Percentiles rank a stretch among this genome's conserved stretches.
Evolutionary conservation across 140 eudicot species (phyloP).

Genomic region (Ambrosia hybrid): DNA sequence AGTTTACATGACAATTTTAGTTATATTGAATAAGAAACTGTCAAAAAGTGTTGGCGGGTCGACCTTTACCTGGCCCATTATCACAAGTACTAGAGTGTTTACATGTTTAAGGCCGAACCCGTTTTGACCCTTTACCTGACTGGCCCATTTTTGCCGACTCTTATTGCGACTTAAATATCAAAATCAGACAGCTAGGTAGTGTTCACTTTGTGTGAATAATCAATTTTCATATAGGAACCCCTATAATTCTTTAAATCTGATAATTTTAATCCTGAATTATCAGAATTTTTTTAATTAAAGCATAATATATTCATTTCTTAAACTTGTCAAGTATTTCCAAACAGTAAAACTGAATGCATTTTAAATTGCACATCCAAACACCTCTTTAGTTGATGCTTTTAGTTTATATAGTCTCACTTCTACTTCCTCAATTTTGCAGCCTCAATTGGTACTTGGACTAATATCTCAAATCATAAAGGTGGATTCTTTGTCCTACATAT

Average conservation of each 20-base stretch:
- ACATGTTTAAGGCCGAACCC: too few species aligned
- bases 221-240: too few species aligned
- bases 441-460: constrained; percentile 92
- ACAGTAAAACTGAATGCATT: neutral
- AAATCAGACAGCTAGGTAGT: too few species aligned
- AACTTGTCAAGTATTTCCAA: neutral
- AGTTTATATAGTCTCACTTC: constrained; percentile 10
- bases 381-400: constrained; percentile 18
- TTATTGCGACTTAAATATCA: too few species aligned
- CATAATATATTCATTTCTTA: neutral
- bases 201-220: too few species aligned
- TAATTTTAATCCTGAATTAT: constrained; percentile 4
- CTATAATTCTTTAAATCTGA: neutral
- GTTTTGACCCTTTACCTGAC: neutral
- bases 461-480: constrained; percentile 98
- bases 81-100: neutral
- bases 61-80: neutral
- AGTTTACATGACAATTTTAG: neutral
- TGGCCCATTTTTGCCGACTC: neutral
- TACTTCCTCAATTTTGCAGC: constrained; percentile 57
- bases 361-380: constrained; percentile 8
- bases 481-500: constrained; percentile 18
- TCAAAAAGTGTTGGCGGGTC: neutral
- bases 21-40: neutral
- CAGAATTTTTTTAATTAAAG: neutral